Base-by-base conservation (phyloP, 768 basidiomycete genomes). In the Termitomyces sp. region DNA sequence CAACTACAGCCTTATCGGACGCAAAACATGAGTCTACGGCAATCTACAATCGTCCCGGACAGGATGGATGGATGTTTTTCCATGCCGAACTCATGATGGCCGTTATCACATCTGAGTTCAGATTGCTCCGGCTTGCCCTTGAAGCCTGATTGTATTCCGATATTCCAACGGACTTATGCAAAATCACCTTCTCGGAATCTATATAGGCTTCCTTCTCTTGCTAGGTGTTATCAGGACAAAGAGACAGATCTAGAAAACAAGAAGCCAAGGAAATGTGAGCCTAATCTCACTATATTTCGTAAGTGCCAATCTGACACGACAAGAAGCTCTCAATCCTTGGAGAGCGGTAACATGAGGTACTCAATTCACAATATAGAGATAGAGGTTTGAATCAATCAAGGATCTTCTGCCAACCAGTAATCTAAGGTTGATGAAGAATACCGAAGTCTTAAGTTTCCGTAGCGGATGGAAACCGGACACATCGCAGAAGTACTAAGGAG, bases 1-100 rank as follows among this genome's bases (percentile, higher is more conserved):
- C 16, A 33, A 18, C 7, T 10, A 5, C 12, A 5, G 8, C 26
- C 24, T 16, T 13, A 20, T 22, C 20, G 26, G 37, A n/a, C 32
- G 33, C 44, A 36, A 24, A 50, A 22, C 24, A 36, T 10, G 7
- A 24, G 27, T 18, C 33, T 14, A 24, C 49, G 26, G 50, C 27
- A 39, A 27, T 27, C 36, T 51, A 51, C 18, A 27, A n/a, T 52
- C 39, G 42, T 22, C 9, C 20, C 49, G 34, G 42, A 14, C 10
- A n/a, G 8, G 13, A 24, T 37, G 33, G 13, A 24, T 37, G 33
- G 22, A 46, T 44, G 53, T 27, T 33, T 27, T 27, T 46, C 55
- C 54, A 57, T 55, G 54, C 51, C 55, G 8, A 34, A 33, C 24
- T 47, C 27, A 53, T 58, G 53, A 61, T 55, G 60, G 44, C 60